Evolutionary conservation across 2,329 filamentous ascomycete genomes (phyloP).

Genomic region (Fonsecaea nubica): DNA sequence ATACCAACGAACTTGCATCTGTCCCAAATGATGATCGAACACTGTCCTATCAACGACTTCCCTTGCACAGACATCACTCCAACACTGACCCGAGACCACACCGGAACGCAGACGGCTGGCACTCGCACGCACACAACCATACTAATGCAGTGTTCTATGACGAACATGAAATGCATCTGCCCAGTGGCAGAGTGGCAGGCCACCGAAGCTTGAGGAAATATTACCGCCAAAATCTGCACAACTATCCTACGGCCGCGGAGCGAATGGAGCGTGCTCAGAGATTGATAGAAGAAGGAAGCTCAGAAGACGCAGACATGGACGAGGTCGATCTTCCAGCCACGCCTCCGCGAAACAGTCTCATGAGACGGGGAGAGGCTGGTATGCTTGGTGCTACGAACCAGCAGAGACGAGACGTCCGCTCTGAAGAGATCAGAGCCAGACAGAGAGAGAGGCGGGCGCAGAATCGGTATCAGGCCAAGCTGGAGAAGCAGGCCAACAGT

Average conservation of each 20-base stretch:
- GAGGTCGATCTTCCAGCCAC: slow-evolving; percentile 41
- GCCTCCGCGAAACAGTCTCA: slow-evolving; percentile 47
- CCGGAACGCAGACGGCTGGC: slow-evolving; percentile 76
- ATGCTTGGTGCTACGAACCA: slow-evolving; percentile 79
- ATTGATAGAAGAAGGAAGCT: slow-evolving; percentile 53
- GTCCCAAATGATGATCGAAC: slow-evolving; percentile 76
- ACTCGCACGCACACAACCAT: slow-evolving; percentile 81
- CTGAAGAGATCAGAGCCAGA: slow-evolving; percentile 71
- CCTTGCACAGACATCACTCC: slow-evolving; percentile 77
- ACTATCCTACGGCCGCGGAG: slow-evolving; percentile 80
- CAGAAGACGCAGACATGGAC: slow-evolving; percentile 58
- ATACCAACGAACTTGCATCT: slow-evolving; percentile 78
- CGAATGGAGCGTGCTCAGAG: slow-evolving; percentile 61
- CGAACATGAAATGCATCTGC: slow-evolving; percentile 92
- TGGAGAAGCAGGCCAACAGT: slow-evolving; percentile 76
- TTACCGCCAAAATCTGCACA: slow-evolving; percentile 89
- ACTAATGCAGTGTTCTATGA: slow-evolving; percentile 82
- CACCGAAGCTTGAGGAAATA: slow-evolving; percentile 88
- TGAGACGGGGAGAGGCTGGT: slow-evolving; percentile 75
- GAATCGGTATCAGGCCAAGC: slow-evolving; percentile 70
- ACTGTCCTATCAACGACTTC: slow-evolving; percentile 74
- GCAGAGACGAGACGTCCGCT: slow-evolving; percentile 72
- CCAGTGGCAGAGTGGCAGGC: slow-evolving; percentile 85
- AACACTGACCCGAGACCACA: slow-evolving; percentile 74
- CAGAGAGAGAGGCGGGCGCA: slow-evolving; percentile 68